Evolutionary conservation across 2,329 filamentous ascomycete species (phyloP).

Genomic region (Trichoderma oligosporum): DNA sequence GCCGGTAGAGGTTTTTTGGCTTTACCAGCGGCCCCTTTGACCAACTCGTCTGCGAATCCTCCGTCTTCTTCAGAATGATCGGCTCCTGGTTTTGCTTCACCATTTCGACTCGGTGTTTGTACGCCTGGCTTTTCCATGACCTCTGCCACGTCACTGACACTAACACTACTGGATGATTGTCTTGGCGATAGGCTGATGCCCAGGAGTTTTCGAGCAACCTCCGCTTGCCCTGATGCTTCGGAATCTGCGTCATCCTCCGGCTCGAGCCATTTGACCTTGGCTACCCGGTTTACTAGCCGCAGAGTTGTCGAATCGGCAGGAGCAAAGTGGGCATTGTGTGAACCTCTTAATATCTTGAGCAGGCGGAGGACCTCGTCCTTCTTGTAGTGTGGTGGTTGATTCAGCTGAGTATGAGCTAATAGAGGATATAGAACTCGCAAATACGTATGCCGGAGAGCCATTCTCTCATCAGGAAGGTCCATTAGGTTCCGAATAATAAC

Average conservation of each 20-base stretch:
- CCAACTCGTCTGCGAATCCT: constrained; percentile 22
- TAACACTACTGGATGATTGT: constrained; percentile 68
- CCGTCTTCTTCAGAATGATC: background rate
- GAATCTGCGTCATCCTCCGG: constrained; percentile 37
- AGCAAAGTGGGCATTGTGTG: constrained; percentile 69
- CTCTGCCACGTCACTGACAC: constrained; percentile 72
- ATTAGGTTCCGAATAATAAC: constrained; percentile 97
- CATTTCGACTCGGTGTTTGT: constrained; percentile 66
- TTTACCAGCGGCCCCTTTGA: constrained; percentile 28
- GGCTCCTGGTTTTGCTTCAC: background rate
- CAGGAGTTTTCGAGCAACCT: constrained; percentile 57
- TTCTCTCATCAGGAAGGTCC: constrained; percentile 81
- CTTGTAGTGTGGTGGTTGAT: constrained; percentile 85
- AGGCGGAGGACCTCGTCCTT: constrained; percentile 76
- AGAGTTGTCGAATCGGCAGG: constrained; percentile 77
- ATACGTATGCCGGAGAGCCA: constrained; percentile 83
- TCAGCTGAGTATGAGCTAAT: constrained; percentile 86
- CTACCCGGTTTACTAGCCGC: constrained; percentile 71
- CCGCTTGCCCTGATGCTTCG: constrained; percentile 36
- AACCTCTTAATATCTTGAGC: constrained; percentile 64
- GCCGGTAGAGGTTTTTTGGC: constrained; percentile 49
- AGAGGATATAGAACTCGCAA: constrained; percentile 88
- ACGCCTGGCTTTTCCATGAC: constrained; percentile 80
- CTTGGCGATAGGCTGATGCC: constrained; percentile 66
- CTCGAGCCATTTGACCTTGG: constrained; percentile 66